A percentile compares a stretch with the other conserved stretches of the same genome.
These are phyloP conservation scores for Cutaneotrichosporon mucoides DNA, from an alignment of 1,284 basidiomycete genomes.

Conservation along the genomic window DNA sequence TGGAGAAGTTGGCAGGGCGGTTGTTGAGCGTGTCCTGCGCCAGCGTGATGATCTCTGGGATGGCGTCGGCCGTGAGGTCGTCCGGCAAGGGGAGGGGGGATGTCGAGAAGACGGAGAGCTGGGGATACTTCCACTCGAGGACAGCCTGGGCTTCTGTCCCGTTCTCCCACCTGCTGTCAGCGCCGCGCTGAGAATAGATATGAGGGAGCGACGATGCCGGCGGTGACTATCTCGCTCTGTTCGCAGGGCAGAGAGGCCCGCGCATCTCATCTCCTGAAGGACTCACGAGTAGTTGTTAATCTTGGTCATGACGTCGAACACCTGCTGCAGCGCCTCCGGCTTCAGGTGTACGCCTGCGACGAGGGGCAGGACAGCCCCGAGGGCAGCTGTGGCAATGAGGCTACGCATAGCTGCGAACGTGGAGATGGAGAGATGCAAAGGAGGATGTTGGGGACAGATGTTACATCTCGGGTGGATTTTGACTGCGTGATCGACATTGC, in stretches of 20 bases:
- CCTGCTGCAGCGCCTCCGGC: slow-evolving; percentile 11
- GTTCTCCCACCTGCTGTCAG: slow-evolving; percentile 63
- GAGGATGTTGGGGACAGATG: too few relatives aligned
- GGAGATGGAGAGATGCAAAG: too few relatives aligned
- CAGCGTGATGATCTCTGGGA: slow-evolving; percentile 55
- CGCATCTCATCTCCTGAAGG: too few relatives aligned
- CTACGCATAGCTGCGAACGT: background rate
- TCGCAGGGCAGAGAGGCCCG: too few relatives aligned
- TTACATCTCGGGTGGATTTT: too few relatives aligned
- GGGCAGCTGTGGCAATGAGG: background rate
- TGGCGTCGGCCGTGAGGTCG: slow-evolving; percentile 51
- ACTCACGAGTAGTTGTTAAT: slow-evolving; percentile 15
- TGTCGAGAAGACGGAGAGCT: slow-evolving; percentile 59
- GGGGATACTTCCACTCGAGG: slow-evolving; percentile 62
- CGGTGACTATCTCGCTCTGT: too few relatives aligned
- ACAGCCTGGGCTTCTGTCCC: slow-evolving; percentile 71
- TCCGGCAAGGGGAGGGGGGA: slow-evolving; percentile 30
- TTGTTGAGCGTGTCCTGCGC: slow-evolving; percentile 50
- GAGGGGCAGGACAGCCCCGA: background rate
- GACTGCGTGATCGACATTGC: too few relatives aligned
- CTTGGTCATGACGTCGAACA: slow-evolving; percentile 32
- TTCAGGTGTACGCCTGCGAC: slow-evolving; percentile 7
- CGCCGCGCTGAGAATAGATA: background rate
- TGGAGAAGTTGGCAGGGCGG: slow-evolving; percentile 19
- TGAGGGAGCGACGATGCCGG: too few relatives aligned